Base-by-base conservation (phyloP, 2,329 filamentous ascomycete species). In the Pseudogymnoascus sp. region DNA sequence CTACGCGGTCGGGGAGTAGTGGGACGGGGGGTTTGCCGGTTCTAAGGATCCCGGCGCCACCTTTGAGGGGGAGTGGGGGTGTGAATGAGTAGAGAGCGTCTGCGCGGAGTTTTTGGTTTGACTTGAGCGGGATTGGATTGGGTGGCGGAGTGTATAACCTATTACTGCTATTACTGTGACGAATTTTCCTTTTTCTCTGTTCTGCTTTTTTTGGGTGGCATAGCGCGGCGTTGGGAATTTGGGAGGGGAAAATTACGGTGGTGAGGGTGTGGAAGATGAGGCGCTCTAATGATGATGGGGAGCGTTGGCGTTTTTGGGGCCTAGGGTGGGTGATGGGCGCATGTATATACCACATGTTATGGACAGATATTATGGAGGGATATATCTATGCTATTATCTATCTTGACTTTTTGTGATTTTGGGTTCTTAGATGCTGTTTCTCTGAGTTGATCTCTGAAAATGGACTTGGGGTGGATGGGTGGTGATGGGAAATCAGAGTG, bases 221-320 rank as follows among this genome's bases (percentile, higher is more conserved):
- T 60, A 60, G 56, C 56, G 56, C 16, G 56, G 56, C 56, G 56
- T 60, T 60, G 14, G 56, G 35, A 31, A 16, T 28, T 10, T 31
- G 7, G 47, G n/a, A 14, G 12, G 25, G 42, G n/a, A n/a, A 7
- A 53, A 53, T 31, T 11, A 16, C 11, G 47, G 21, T 21, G 42
- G 5, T n/a, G 23, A 16, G 14, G 14, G 44, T 23, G 5, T 53
- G 3, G 25, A 7, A 7, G 14, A 6, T 28, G 44, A 14, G 12
- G 44, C 7, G 2, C 5, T n/a, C 6, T 23, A 11, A 21, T n/a
- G 14, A 11, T 18, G 47, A 5, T 10, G 47, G 47, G 47, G n/a
- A 8, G 4, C 25, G 25, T 53, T 53, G 47, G 47, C 23, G 47
- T 53, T 53, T 31, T 33, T 18, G 16, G 47, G 47, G 4, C 2